A percentile compares a stretch with the other conserved stretches of the same genome.
These are phyloP conservation scores for Malus hybrid DNA, from an alignment of 331 rosid species.

Conservation along the genomic window DNA sequence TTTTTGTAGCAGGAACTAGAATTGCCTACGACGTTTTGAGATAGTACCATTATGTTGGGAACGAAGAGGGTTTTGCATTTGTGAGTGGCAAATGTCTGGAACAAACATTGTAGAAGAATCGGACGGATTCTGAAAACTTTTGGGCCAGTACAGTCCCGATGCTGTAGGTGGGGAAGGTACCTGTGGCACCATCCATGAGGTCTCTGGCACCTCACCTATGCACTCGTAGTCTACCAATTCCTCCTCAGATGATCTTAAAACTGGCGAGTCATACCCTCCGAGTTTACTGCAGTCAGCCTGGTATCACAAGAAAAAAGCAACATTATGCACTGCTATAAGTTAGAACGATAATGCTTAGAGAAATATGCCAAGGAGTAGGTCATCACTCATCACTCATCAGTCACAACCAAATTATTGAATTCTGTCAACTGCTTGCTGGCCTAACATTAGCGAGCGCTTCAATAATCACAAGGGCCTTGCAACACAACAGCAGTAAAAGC, in stretches of 20 bases:
- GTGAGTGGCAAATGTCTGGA: slow-evolving; percentile 50
- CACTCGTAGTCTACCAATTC: slow-evolving; percentile 44
- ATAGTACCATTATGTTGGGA: slow-evolving; percentile 17
- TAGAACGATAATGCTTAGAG: neutral
- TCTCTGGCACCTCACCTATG: slow-evolving; percentile 53
- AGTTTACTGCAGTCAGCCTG: slow-evolving; percentile 76
- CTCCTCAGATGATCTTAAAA: slow-evolving; percentile 41
- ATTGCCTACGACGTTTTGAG: slow-evolving; percentile 38
- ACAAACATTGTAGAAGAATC: slow-evolving; percentile 39
- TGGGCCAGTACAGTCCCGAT: slow-evolving; percentile 79
- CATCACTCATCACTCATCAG: neutral
- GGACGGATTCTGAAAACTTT: slow-evolving; percentile 30
- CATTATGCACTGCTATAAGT: neutral
- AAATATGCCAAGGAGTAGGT: neutral
- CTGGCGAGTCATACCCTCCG: slow-evolving; percentile 61
- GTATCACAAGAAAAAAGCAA: slow-evolving; percentile 19
- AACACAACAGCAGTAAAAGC: neutral
- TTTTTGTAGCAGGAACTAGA: slow-evolving; percentile 10
- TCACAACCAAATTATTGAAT: neutral
- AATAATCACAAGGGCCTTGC: neutral
- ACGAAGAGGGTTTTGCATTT: slow-evolving; percentile 15
- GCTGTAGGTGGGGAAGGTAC: slow-evolving; percentile 86
- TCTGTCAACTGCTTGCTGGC: neutral
- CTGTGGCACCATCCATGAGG: slow-evolving; percentile 78
- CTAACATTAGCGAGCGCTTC: neutral